phyloP scores from a whole-genome alignment of 495 filamentous ascomycete genomes.

The Antarctomyces pellizariae region DNA sequence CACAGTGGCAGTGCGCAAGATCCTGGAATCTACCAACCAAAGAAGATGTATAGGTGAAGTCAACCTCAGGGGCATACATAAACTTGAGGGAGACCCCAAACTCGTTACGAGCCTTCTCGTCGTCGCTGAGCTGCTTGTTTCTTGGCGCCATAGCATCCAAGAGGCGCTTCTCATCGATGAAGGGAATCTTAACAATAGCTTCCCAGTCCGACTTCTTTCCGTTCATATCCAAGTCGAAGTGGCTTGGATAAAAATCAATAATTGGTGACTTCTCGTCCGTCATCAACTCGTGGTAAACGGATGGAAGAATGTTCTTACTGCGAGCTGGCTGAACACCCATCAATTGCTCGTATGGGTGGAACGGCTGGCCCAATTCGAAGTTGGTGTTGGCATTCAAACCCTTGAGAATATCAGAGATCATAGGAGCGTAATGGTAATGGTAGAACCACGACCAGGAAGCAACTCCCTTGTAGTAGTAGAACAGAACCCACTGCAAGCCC shows the following conservation, averaged over 20 bases:
- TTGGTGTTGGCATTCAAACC: conserved; percentile 72
- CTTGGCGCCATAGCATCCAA: conserved; percentile 66
- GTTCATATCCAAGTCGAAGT: conserved; percentile 98
- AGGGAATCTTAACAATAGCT: conserved; percentile 95
- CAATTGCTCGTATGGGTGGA: conserved; percentile 83
- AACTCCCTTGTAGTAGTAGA: conserved; percentile 93
- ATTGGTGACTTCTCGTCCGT: conserved; percentile 78
- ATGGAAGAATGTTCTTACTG: conserved; percentile 86
- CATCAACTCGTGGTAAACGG: conserved; percentile 79
- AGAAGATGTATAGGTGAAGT: conserved; percentile 66
- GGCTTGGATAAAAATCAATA: conserved; percentile 92
- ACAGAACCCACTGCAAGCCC: conserved; percentile 94
- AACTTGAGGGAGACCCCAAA: conserved; percentile 90
- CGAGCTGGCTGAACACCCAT: conserved; percentile 97
- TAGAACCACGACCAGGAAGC: conserved; percentile 99
- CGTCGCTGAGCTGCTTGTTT: conserved; percentile 48
- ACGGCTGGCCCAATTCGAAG: conserved; percentile 83
- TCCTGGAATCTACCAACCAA: conserved; percentile 82
- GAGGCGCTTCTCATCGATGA: conserved; percentile 79
- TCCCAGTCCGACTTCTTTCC: conserved; percentile 99
- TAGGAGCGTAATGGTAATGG: conserved; percentile 85
- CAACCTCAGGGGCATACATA: conserved; percentile 50
- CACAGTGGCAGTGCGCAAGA: conserved; percentile 63
- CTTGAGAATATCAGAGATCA: conserved; percentile 80
- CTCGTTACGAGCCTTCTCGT: conserved; percentile 60